Base-by-base conservation (phyloP, 1,284 basidiomycete species). In the Thecaphora thlaspeos region DNA sequence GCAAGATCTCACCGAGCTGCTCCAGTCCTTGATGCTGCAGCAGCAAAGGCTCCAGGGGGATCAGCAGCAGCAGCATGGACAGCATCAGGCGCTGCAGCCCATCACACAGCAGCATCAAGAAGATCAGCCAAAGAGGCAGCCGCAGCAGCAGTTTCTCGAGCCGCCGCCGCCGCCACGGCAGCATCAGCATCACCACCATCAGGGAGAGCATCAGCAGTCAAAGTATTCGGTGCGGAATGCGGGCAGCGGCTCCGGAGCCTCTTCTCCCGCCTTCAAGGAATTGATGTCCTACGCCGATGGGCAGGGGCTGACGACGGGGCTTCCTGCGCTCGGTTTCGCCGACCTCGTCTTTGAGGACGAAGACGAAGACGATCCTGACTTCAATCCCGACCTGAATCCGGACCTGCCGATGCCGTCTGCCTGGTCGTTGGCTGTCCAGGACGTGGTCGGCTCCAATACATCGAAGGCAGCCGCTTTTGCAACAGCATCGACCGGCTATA, bases 341-440 rank as follows among this genome's bases (percentile, higher is more conserved):
- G 63, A 70, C 34, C 59, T 69, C 3, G 55, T 56, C 32, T 65
- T 70, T 34, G 70, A 71, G 26, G 69, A 71, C 7, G 70, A 71
- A 40, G 70, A 71, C 23, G 58, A 52, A 28, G 70, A 71, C 42
- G 70, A 71, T 47, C 67, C 67, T 1, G 67, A 69, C 46, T 69
- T 69, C 46, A 65, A 65, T 21, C 62, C 62, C 15, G 58, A 65
- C 32, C 41, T 65, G 21, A 65, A 65, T 22, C 58, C 62, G 7
- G 52, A 65, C 22, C 53, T 67, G 38, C 68, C 68, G 15, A 45
- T 65, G 21, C 53, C 62, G 10, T 57, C 64, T 3, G 70, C 70
- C 15, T 71, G 70, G 70, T 57, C 63, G 19, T 37, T 58, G 17
- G 70, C 70, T 5, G 61, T 71, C n/a, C 64, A 59, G 1, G 70